Conservation (phyloP, 2,329 filamentous ascomycete genomes). For the Diaporthe velutina region DNA sequence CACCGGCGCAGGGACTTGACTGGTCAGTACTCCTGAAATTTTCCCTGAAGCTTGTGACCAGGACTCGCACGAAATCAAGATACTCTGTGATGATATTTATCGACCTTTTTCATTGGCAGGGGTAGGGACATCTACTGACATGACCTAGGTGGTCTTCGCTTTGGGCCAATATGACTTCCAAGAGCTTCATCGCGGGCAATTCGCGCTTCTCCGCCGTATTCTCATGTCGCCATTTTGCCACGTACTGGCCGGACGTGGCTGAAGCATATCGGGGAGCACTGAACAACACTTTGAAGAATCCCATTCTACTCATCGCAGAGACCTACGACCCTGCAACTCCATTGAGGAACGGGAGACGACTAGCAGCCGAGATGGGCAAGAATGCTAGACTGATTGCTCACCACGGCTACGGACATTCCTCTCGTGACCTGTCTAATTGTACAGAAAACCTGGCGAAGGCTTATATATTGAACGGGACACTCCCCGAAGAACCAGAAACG, state of each 20-base stretch:
- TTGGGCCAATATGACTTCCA: slow-evolving; percentile 61
- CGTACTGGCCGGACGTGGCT: slow-evolving; percentile 59
- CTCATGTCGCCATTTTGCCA: slow-evolving; percentile 59
- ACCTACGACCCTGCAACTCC: slow-evolving; percentile 65
- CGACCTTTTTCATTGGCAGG: background rate
- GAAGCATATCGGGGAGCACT: slow-evolving; percentile 62
- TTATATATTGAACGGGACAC: slow-evolving; percentile 56
- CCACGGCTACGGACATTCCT: slow-evolving; percentile 64
- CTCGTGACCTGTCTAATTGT: slow-evolving; percentile 58
- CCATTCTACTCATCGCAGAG: slow-evolving; percentile 62
- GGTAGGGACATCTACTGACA: background rate
- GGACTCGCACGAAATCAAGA: background rate
- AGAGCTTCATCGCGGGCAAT: slow-evolving; percentile 62
- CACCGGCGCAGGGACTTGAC: slow-evolving; percentile 53
- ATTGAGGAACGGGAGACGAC: slow-evolving; percentile 59
- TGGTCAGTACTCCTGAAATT: background rate
- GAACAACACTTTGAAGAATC: slow-evolving; percentile 57
- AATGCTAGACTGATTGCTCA: slow-evolving; percentile 63
- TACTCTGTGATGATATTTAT: background rate
- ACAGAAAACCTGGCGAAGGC: slow-evolving; percentile 56
- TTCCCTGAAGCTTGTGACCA: no score
- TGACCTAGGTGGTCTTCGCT: slow-evolving; percentile 57
- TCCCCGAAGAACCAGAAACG: slow-evolving; percentile 58
- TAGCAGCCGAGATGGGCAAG: slow-evolving; percentile 59
- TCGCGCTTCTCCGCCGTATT: slow-evolving; percentile 58